phyloP scores from a whole-genome alignment of 2,329 filamentous ascomycete species.

The Neopestalotiopsis rosae region DNA sequence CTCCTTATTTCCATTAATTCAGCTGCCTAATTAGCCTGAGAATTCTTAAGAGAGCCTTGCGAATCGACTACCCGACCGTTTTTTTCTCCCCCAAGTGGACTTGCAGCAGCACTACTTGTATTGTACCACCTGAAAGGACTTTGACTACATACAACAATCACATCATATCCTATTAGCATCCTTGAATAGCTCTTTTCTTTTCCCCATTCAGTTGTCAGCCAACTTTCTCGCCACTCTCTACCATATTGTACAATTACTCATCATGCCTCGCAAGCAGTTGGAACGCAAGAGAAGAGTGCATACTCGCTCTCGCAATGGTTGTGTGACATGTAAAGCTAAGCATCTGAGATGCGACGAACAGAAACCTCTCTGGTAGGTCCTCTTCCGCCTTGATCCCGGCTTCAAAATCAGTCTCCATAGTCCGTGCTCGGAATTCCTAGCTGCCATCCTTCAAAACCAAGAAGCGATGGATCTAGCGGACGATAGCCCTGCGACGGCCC shows the following conservation, averaged over 20 bases:
- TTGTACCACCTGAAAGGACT: background rate
- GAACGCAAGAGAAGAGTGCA: conserved; percentile 20
- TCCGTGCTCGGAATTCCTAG: background rate
- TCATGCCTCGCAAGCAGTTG: conserved; percentile 9
- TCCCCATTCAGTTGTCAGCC: background rate
- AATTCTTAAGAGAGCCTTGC: background rate
- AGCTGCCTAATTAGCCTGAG: background rate
- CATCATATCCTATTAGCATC: background rate
- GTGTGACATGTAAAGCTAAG: conserved; percentile 31
- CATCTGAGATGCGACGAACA: conserved; percentile 32
- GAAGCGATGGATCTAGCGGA: background rate
- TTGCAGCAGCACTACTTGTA: background rate
- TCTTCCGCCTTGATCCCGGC: conserved; percentile 1
- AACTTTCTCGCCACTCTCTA: background rate
- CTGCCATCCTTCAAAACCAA: background rate
- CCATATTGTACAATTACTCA: background rate
- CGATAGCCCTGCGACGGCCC: background rate
- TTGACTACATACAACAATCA: background rate
- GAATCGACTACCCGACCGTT: background rate
- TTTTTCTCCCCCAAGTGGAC: background rate
- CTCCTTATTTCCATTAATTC: background rate
- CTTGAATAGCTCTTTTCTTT: background rate
- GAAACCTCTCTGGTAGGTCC: conserved; percentile 32
- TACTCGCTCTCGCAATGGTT: conserved; percentile 32
- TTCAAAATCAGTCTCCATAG: background rate